Base-by-base conservation (phyloP, 1,284 basidiomycete genomes). In the Irpex rosettiformis region DNA sequence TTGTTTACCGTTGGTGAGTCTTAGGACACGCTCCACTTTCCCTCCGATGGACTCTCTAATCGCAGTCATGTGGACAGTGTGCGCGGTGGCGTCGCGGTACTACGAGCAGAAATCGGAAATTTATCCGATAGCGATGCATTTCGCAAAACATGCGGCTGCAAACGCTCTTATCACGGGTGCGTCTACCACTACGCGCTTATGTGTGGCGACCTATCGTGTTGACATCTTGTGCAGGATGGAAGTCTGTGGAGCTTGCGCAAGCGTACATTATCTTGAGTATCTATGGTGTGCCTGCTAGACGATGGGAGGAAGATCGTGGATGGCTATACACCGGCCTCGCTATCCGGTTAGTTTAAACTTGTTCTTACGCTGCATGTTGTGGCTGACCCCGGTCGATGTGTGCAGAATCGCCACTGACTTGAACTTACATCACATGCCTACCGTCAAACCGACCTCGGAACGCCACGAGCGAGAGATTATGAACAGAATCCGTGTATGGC, bases 101-200 rank as follows among this genome's bases (percentile, higher is more conserved):
- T 89, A 90, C 67, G 67, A 77, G 3, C 85, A 86, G 52, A 91
- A 90, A 66, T 86, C 88, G 0, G 86, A 90, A 67, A 86, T 91
- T 54, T 91, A 92, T 66, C 87, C 88, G 2, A 86, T 91, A 62
- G 90, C 89, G 7, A 93, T 93, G 91, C 90, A 92, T 69, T 92
- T 92, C 61, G 90, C 91, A 1, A 91, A 89, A 67, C 85, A 88
- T 60, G 86, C 89, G 0, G 90, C 89, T 1, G 88, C 89, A 1
- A 89, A 86, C 61, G 86, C 88, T 5, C 77, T 93, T 45, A 86
- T 89, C 54, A 86, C 62, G 8, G 64, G 64, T 59, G 16, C 4
- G 48, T 27, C 43, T 47, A n/a, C 18, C 45, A 4, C 2, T 3
- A 1, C 45, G 11, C 6, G 16, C 11, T 11, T 21, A 3, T 24